phyloP scores from a whole-genome alignment of 139 green algal genomes.

The Tetradesmus obliquus region DNA sequence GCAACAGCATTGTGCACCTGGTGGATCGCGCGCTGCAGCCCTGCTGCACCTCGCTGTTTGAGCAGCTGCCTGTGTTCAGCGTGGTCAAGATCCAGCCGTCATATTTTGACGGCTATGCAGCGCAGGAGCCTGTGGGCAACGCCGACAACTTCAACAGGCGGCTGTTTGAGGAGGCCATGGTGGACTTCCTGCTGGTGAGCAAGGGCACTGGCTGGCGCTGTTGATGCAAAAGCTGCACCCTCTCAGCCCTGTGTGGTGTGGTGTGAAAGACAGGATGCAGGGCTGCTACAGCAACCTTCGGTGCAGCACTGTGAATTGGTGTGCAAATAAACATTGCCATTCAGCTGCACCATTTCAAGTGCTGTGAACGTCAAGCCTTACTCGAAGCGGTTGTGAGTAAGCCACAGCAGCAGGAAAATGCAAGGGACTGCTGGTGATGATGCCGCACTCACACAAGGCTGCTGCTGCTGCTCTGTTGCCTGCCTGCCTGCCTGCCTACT shows the following conservation, averaged over 20 bases:
- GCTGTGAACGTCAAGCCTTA: no score
- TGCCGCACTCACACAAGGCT: no score
- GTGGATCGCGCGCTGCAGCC: constrained; percentile 37
- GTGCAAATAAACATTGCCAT: neutral
- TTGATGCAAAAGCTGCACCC: neutral
- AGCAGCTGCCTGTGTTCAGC: constrained; percentile 27
- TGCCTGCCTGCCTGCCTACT: neutral
- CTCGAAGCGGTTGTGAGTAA: no score
- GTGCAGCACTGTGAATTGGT: neutral
- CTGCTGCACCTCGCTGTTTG: constrained; percentile 41
- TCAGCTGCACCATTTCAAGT: neutral
- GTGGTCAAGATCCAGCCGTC: constrained; percentile 39
- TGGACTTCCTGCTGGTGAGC: constrained; percentile 44
- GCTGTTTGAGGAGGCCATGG: constrained; percentile 41
- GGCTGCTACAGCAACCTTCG: neutral
- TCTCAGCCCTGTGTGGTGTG: neutral
- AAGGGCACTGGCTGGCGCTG: neutral
- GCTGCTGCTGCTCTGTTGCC: neutral
- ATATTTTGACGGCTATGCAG: constrained; percentile 36
- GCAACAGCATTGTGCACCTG: constrained; percentile 46
- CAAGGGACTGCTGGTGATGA: no score
- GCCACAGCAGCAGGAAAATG: no score
- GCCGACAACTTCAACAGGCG: constrained; percentile 34
- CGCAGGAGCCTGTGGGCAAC: neutral
- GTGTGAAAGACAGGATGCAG: neutral